Conservation (phyloP, 2,329 filamentous ascomycete species). For the Xylariaceae sp. region DNA sequence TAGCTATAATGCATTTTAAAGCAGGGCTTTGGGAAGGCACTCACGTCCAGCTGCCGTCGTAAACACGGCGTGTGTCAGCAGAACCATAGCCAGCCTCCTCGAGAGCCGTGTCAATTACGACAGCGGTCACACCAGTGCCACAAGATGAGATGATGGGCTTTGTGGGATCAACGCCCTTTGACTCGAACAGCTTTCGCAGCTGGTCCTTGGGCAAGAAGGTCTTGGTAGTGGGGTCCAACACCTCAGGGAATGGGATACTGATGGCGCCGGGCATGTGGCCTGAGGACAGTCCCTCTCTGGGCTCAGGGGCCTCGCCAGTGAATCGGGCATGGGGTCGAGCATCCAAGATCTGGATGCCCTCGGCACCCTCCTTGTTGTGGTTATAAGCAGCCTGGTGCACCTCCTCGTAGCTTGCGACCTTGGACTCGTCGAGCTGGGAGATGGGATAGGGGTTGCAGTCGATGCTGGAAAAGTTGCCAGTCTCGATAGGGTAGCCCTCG, state of each 20-base stretch:
- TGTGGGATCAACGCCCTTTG: constrained; percentile 72
- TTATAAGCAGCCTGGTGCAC: constrained; percentile 74
- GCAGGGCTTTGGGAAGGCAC: constrained; percentile 34
- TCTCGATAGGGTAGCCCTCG: constrained; percentile 75
- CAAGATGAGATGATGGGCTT: constrained; percentile 85
- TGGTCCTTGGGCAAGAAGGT: constrained; percentile 69
- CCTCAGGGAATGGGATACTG: constrained; percentile 72
- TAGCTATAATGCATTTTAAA: constrained; percentile 18
- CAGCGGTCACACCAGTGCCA: constrained; percentile 91
- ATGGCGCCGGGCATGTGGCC: constrained; percentile 90
- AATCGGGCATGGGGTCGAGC: constrained; percentile 78
- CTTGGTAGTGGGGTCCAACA: constrained; percentile 82
- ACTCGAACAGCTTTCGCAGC: constrained; percentile 70
- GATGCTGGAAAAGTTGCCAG: constrained; percentile 67
- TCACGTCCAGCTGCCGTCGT: constrained; percentile 98
- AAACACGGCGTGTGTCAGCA: constrained; percentile 66
- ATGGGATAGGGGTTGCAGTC: constrained; percentile 64
- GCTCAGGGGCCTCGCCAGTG: constrained; percentile 79
- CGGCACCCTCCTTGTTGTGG: constrained; percentile 74
- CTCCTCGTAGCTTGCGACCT: constrained; percentile 77
- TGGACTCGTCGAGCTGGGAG: constrained; percentile 55
- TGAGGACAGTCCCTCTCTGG: constrained; percentile 77
- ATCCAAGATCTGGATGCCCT: constrained; percentile 85
- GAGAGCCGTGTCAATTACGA: constrained; percentile 83
- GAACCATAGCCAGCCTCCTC: constrained; percentile 72